A percentile compares a stretch with the other conserved stretches of the same genome.
These are phyloP conservation scores for Penicillium italicum DNA, from an alignment of 2,329 filamentous ascomycete genomes.

Conservation along the genomic window DNA sequence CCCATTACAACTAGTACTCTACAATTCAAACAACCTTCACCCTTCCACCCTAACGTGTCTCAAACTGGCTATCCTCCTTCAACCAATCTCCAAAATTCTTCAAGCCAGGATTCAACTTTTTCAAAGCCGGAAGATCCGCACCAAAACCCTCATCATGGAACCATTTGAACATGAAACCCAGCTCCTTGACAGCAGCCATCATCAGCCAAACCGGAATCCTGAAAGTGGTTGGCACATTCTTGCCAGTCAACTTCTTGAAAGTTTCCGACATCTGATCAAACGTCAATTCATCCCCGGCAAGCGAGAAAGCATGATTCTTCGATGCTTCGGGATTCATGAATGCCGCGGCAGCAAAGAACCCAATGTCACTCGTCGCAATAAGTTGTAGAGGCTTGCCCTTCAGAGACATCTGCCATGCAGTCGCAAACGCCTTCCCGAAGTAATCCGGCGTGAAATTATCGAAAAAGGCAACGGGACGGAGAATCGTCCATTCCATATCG, in stretches of 20 bases:
- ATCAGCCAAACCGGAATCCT: slow-evolving; percentile 40
- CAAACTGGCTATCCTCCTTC: slow-evolving; percentile 45
- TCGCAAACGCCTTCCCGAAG: slow-evolving; percentile 48
- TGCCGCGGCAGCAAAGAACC: slow-evolving; percentile 49
- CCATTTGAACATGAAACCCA: slow-evolving; percentile 51
- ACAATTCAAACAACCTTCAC: background rate
- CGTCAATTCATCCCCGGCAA: slow-evolving; percentile 54
- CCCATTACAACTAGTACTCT: background rate
- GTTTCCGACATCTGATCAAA: slow-evolving; percentile 45
- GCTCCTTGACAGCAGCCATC: slow-evolving; percentile 43
- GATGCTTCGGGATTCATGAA: slow-evolving; percentile 48
- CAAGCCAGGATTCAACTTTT: slow-evolving; percentile 44
- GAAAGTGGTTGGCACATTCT: slow-evolving; percentile 43
- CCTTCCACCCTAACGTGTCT: background rate
- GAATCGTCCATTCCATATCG: slow-evolving; percentile 58
- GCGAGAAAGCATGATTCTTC: slow-evolving; percentile 44
- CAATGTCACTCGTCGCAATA: slow-evolving; percentile 50
- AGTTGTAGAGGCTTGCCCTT: slow-evolving; percentile 44
- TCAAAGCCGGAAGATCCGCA: slow-evolving; percentile 45
- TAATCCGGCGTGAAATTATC: slow-evolving; percentile 52
- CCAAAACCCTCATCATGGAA: slow-evolving; percentile 49
- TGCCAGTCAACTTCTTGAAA: slow-evolving; percentile 48
- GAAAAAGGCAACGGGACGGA: slow-evolving; percentile 62
- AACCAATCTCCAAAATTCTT: slow-evolving; percentile 50
- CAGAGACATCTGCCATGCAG: slow-evolving; percentile 40